Percentiles rank a stretch among this genome's conserved stretches.
These are phyloP conservation scores for Aspergillus japonicus DNA, from an alignment of 2,329 filamentous ascomycete species.

Conservation along the genomic window DNA sequence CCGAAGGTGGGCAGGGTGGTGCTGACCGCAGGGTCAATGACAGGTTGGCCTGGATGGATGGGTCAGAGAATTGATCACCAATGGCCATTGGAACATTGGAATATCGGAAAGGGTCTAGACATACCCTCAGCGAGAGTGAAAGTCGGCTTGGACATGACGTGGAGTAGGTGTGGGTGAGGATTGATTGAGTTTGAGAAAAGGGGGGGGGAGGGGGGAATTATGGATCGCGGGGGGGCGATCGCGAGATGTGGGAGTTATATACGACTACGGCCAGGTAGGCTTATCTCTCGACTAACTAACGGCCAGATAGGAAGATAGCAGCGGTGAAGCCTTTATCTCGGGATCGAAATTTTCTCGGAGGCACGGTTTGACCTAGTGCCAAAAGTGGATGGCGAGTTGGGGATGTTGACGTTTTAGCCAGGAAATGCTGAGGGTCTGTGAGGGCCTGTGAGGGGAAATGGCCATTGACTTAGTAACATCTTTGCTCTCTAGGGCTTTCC, in stretches of 20 bases:
- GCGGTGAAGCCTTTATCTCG: background rate
- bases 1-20: constrained; percentile 8
- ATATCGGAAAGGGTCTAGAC: background rate
- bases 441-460: background rate
- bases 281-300: background rate
- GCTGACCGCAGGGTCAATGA: constrained; percentile 3
- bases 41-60: background rate
- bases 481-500: background rate
- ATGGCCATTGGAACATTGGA: background rate
- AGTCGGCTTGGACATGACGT: constrained; percentile 6
- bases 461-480: no score
- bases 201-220: background rate
- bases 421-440: background rate
- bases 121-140: constrained; percentile 7
- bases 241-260: background rate
- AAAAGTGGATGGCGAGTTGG: constrained; percentile 2
- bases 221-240: background rate
- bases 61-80: background rate
- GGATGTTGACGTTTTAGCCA: background rate
- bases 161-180: background rate
- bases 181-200: background rate
- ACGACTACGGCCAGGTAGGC: background rate
- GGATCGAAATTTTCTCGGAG: background rate
- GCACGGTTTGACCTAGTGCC: background rate
- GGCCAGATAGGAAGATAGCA: background rate